Percentiles rank a stretch among this genome's conserved stretches.
phyloP scores from a whole-genome alignment of 345 rosid species.

The Pelargonium nanum region DNA sequence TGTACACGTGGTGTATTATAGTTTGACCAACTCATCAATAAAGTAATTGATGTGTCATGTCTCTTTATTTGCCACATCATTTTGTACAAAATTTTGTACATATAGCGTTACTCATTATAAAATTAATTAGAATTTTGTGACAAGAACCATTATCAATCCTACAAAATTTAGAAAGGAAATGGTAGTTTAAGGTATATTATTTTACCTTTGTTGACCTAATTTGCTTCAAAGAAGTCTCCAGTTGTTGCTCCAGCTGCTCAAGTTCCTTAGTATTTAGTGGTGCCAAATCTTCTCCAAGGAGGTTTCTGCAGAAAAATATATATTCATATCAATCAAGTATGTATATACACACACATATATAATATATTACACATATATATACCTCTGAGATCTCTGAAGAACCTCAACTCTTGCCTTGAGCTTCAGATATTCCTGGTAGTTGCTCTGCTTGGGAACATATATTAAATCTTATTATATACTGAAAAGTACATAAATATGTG shows the following conservation, averaged over 20 bases:
- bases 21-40: too few relatives aligned
- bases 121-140: not conserved
- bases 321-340: not conserved
- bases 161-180: not conserved
- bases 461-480: not conserved
- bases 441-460: constrained; percentile 22
- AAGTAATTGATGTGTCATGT: too few relatives aligned
- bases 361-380: not conserved
- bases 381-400: constrained; percentile 49
- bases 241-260: constrained; percentile 67
- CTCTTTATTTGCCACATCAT: too few relatives aligned
- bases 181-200: not conserved
- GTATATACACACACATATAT: not conserved
- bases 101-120: too few relatives aligned
- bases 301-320: constrained; percentile 37
- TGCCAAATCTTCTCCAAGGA: constrained; percentile 77
- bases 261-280: constrained; percentile 51
- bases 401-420: constrained; percentile 42
- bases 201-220: constrained; percentile 68
- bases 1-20: too few relatives aligned
- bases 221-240: constrained; percentile 63
- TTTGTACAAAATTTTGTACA: too few relatives aligned
- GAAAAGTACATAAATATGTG: not conserved
- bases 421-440: constrained; percentile 49
- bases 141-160: not conserved